Percentiles rank a stretch among this genome's conserved stretches.
These are phyloP conservation scores for Stenocarpella maydis DNA, from an alignment of 2,329 filamentous ascomycete genomes.

Conservation along the genomic window DNA sequence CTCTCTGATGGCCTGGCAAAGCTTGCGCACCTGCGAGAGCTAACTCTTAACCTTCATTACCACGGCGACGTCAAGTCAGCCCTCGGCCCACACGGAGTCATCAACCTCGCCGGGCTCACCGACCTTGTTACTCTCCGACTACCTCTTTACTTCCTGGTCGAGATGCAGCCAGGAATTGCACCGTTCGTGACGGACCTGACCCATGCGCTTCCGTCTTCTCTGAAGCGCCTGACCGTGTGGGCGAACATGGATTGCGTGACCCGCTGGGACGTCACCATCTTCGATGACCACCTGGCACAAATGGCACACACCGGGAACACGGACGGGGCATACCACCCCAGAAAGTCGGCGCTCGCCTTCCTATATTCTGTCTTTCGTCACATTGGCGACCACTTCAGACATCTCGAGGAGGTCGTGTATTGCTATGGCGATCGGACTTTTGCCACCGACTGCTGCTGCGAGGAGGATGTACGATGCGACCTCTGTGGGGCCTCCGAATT, in stretches of 20 bases:
- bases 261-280: no score
- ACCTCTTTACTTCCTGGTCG: neutral
- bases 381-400: no score
- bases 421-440: no score
- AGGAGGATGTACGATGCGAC: no score
- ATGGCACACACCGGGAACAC: no score
- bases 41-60: neutral
- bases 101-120: neutral
- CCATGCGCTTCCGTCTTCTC: neutral
- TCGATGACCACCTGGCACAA: no score
- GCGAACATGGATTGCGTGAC: neutral
- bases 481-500: no score
- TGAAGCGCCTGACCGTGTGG: neutral
- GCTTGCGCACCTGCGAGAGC: neutral
- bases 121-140: neutral
- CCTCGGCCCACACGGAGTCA: neutral
- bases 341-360: no score
- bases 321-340: no score
- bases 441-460: no score
- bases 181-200: neutral
- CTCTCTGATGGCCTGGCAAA: neutral
- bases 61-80: neutral
- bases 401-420: no score
- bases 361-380: no score
- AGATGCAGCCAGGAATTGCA: neutral